Evolutionary conservation across 371 early-diverging fungal genomes (phyloP), one percentile per base, ranked within the genome.

Genomic region (Mucor saturninus): DNA sequence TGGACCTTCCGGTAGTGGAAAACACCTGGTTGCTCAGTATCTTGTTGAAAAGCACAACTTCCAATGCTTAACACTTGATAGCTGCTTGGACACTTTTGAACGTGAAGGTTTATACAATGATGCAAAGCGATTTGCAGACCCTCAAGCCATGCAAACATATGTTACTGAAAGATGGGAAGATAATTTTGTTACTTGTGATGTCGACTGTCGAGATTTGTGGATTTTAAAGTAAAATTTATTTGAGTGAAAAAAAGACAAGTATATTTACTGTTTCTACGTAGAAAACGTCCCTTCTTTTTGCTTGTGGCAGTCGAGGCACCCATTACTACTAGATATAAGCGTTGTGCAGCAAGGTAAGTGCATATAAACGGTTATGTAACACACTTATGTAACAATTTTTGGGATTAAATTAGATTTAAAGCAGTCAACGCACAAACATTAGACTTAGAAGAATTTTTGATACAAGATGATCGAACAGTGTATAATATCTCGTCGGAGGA

Each of bases 221-320:
- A 35, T 39, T 5, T 45, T 77, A 15, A 75, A 72, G 81, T 77
- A 73, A 67, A 30, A 13, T 21, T 21, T 21, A 21, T 21, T 21
- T 21, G 21, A 21, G 21, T 21, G 3, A 37, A 39, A 11, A 21
- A 38, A 37, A 3, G 3, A 45, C 5, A 15, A 14, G 26, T 54
- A 32, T 21, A n/a, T 14, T 35, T 48, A 21, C 45, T 13, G 31
- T 9, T 21, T 5, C 9, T 50, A 32, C 58, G 81, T 57, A 86
- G 89, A 54, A 95, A 93, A 66, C 85, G 98, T 4, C 96, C 97
- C 2, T 95, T 95, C 72, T 90, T 95, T 58, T 75, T 96, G 7
- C 73, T 96, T 10, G 84, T 96, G 1, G 85, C 89, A 5, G 85
- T 97, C 3, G 91, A 95, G 45, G 93, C 93, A n/a, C 93, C 95